Base-by-base conservation (phyloP, 2,329 filamentous ascomycete species). In the Mollisia scopiformis region DNA sequence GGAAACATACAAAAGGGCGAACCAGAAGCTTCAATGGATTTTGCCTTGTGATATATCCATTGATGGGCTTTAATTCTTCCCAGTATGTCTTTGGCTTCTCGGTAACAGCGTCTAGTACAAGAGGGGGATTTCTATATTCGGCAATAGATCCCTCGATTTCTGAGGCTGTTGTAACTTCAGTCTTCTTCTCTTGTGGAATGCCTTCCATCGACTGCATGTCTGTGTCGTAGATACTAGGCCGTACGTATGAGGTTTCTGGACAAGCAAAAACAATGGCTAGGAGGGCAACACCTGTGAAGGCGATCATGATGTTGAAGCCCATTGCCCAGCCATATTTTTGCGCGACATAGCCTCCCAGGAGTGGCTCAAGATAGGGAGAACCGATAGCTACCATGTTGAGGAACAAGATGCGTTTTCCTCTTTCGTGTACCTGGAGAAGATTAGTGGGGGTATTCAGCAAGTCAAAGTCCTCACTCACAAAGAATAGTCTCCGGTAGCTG, bases 31-130 rank as follows among this genome's bases (percentile, higher is more conserved):
- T 21, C 27, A 56, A 49, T 7, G 54, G 37, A 31, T 56, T 56
- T 33, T 46, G 39, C 13, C 41, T 25, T 14, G 39, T 21, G 28
- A 31, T 28, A 11, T 33, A 19, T n/a, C 54, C 54, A 33, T 49
- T 47, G 19, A 56, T 49, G 14, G 41, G 39, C 28, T 47, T 49
- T 14, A 56, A 27, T 35, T 56, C 54, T 35, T 56, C 27, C 39
- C 27, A 31, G 16, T 49, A 56, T 21, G 39, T 56, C 19, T 25
- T 47, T 33, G 54, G 54, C 39, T 43, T 43, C 6, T 43, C 39
- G 39, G n/a, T 19, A 5, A 21, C n/a, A 21, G n/a, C n/a, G 6
- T n/a, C 21, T 10, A 19, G 6, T 5, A 10, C n/a, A 11, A 21
- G 3, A 19, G 10, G 16, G 6, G 39, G n/a, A 21, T 3, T 21